Evolutionary conservation across 805 yeast genomes (phyloP).

Genomic region (Candida ovalis): DNA sequence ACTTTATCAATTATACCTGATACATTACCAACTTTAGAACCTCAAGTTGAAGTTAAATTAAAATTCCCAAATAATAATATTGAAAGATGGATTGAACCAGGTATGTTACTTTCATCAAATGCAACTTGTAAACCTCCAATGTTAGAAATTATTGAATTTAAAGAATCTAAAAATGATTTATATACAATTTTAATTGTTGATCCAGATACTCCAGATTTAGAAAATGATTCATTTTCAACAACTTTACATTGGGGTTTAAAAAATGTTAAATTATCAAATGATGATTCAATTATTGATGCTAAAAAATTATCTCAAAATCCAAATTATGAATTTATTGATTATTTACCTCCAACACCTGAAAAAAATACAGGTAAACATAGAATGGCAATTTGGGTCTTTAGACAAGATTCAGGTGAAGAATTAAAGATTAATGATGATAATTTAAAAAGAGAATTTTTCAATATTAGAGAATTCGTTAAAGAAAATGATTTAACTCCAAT

Average conservation of each 20-base stretch:
- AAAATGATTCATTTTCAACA: conserved; percentile 63
- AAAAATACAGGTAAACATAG: conserved; percentile 82
- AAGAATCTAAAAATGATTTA: conserved; percentile 42
- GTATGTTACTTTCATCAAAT: conserved; percentile 65
- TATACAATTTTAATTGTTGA: conserved; percentile 82
- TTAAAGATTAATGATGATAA: conserved; percentile 20
- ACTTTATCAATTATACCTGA: conserved; percentile 85
- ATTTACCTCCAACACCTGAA: conserved; percentile 84
- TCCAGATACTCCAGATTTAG: conserved; percentile 85
- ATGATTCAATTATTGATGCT: conserved; percentile 53
- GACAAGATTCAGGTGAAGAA: conserved; percentile 46
- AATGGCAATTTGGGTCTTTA: conserved; percentile 84
- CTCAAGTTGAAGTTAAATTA: conserved; percentile 69
- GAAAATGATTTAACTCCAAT: conserved; percentile 60
- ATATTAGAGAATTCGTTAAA: conserved; percentile 66
- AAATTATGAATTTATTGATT: conserved; percentile 49
- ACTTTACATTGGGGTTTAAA: conserved; percentile 73
- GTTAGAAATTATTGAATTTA: conserved; percentile 72
- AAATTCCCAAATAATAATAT: conserved; percentile 71
- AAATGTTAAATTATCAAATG: conserved; percentile 58
- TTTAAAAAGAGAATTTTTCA: conserved; percentile 48
- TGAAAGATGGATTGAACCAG: conserved; percentile 75
- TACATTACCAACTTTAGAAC: conserved; percentile 84
- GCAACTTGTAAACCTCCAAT: conserved; percentile 77
- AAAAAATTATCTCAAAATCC: conserved; percentile 33